Evolutionary conservation across 441 rosid genomes (phyloP).

Genomic region (Mallotus repandus): DNA sequence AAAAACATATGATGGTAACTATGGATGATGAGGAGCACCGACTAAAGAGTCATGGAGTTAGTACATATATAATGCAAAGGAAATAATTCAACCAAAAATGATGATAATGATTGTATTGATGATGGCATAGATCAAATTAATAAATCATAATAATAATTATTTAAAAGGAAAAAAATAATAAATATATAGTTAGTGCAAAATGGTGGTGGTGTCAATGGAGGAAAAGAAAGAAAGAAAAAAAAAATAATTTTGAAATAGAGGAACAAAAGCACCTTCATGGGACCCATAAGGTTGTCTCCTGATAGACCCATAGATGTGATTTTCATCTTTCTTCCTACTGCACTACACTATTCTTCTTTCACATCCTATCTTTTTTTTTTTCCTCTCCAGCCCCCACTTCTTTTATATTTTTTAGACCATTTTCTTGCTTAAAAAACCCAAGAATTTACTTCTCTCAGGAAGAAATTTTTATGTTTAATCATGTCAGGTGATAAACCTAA

Average conservation of each 20-base stretch:
- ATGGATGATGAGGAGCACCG: slow-evolving; percentile 7
- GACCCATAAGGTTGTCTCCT: slow-evolving; percentile 50
- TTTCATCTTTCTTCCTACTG: slow-evolving; percentile 36
- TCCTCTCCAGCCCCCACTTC: slow-evolving; percentile 9
- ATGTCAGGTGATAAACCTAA: slow-evolving; percentile 39
- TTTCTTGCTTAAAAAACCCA: slow-evolving; percentile 30
- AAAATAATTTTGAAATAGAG: slow-evolving; percentile 26
- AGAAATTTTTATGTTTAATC: slow-evolving; percentile 2
- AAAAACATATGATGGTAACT: neutral
- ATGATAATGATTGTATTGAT: slow-evolving; percentile 37
- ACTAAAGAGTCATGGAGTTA: slow-evolving; percentile 8
- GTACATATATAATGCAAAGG: slow-evolving; percentile 5
- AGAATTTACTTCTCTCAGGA: slow-evolving; percentile 15
- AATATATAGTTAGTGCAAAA: slow-evolving; percentile 28
- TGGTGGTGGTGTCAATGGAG: slow-evolving; percentile 21
- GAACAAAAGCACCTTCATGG: slow-evolving; percentile 44
- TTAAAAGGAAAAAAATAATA: neutral
- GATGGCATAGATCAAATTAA: slow-evolving; percentile 29
- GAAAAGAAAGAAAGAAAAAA: slow-evolving; percentile 6
- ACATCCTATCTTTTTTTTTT: slow-evolving; percentile 10
- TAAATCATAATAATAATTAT: neutral
- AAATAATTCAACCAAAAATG: slow-evolving; percentile 34
- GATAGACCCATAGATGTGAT: slow-evolving; percentile 46
- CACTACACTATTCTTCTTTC: slow-evolving; percentile 31
- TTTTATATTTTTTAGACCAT: slow-evolving; percentile 6